A percentile compares a stretch with the other conserved stretches of the same genome.
phyloP scores from a whole-genome alignment of 2,329 filamentous ascomycete genomes.

The Acrodontium crateriforme region DNA sequence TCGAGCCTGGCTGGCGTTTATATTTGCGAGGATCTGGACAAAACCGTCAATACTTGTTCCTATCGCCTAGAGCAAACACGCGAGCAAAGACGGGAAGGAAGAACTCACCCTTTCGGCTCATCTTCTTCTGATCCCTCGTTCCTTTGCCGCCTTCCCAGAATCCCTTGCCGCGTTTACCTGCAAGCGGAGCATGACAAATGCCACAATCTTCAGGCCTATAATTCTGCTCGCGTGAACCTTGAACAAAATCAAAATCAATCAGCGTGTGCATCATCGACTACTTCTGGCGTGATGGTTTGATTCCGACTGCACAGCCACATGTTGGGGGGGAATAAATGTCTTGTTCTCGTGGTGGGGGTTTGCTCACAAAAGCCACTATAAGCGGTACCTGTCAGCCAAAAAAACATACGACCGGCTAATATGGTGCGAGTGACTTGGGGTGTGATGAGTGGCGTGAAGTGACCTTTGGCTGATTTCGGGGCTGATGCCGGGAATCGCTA shows the following conservation, averaged over 20 bases:
- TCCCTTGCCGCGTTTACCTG: conserved; percentile 52
- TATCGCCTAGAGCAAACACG: neutral
- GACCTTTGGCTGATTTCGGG: no score
- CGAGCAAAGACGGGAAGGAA: neutral
- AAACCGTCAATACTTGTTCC: no score
- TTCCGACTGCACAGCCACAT: neutral
- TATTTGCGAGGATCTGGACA: conserved; percentile 55
- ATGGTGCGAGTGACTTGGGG: no score
- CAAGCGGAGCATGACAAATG: conserved; percentile 56
- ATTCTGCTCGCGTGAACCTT: conserved; percentile 61
- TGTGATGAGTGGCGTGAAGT: no score
- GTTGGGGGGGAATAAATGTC: neutral
- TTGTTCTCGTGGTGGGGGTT: neutral
- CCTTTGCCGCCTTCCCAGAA: conserved; percentile 78
- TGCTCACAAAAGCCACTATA: neutral
- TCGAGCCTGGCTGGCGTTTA: conserved; percentile 33
- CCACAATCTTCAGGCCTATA: conserved; percentile 63
- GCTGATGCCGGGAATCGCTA: no score
- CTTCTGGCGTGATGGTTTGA: neutral
- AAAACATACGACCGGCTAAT: no score
- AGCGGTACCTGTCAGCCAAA: no score
- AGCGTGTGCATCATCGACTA: no score
- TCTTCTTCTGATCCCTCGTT: conserved; percentile 55
- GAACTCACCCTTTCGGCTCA: conserved; percentile 51
- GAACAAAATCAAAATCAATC: neutral